These are phyloP conservation scores for Amanita rimosa DNA, from an alignment of 768 basidiomycete species.

Conservation along the genomic window DNA sequence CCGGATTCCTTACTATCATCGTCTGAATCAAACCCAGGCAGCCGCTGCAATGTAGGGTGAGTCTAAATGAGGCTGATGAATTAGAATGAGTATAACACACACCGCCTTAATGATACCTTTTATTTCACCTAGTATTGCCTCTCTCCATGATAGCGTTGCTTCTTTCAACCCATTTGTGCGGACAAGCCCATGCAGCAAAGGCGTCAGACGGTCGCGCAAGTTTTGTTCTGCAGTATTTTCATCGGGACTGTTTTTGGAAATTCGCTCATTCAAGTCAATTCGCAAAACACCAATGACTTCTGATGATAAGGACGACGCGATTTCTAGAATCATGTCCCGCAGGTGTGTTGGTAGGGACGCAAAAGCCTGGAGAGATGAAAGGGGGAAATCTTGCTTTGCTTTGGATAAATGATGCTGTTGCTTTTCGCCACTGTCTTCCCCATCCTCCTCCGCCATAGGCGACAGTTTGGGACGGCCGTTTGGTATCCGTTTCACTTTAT, in stretches of 20 bases:
- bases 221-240: slow-evolving; percentile 24
- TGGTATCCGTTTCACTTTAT: neutral
- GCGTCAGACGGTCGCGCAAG: slow-evolving; percentile 54
- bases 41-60: slow-evolving; percentile 26
- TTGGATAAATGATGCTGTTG: slow-evolving; percentile 6
- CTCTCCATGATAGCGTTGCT: slow-evolving; percentile 57
- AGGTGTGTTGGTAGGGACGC: slow-evolving; percentile 66
- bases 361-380: slow-evolving; percentile 66
- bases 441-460: slow-evolving; percentile 26
- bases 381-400: slow-evolving; percentile 26
- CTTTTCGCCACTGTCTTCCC: slow-evolving; percentile 9
- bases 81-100: slow-evolving; percentile 15
- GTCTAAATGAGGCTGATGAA: neutral
- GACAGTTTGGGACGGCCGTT: slow-evolving; percentile 14
- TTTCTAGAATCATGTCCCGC: slow-evolving; percentile 59
- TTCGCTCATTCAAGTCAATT: slow-evolving; percentile 50
- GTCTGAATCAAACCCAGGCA: slow-evolving; percentile 48
- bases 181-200: slow-evolving; percentile 67
- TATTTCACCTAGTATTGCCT: slow-evolving; percentile 53
- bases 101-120: slow-evolving; percentile 49
- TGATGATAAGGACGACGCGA: slow-evolving; percentile 62
- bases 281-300: slow-evolving; percentile 69
- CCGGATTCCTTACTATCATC: slow-evolving; percentile 28
- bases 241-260: slow-evolving; percentile 22
- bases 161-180: slow-evolving; percentile 64